A percentile compares a stretch with the other conserved stretches of the same genome.
Evolutionary conservation across 2,329 filamentous ascomycete genomes (phyloP).

Genomic region (Fusarium pseudograminearum): DNA sequence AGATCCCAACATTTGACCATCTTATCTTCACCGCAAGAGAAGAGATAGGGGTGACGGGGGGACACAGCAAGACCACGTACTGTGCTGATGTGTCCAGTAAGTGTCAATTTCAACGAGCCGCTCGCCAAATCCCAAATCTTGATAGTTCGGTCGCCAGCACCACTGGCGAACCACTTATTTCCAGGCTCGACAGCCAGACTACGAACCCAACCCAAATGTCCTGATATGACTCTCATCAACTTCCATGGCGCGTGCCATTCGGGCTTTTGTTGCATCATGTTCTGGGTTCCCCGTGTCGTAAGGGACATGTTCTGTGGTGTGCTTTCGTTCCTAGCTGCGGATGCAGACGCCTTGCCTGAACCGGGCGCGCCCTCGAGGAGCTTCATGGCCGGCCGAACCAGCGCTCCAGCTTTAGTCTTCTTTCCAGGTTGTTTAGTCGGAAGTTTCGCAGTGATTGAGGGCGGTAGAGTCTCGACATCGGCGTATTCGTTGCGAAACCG

Average conservation of each 20-base stretch:
- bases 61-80: slow-evolving; percentile 93
- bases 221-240: slow-evolving; percentile 96
- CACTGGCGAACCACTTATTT: slow-evolving; percentile 97
- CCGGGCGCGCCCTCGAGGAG: slow-evolving; percentile 54
- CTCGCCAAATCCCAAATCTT: slow-evolving; percentile 98
- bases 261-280: slow-evolving; percentile 70
- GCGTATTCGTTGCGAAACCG: slow-evolving; percentile 81
- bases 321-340: slow-evolving; percentile 28
- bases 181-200: slow-evolving; percentile 91
- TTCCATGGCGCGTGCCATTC: slow-evolving; percentile 99
- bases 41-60: slow-evolving; percentile 93
- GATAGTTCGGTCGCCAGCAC: slow-evolving; percentile 94
- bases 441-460: slow-evolving; percentile 82
- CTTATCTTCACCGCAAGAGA: slow-evolving; percentile 98
- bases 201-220: slow-evolving; percentile 95
- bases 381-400: slow-evolving; percentile 51
- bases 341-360: slow-evolving; percentile 52
- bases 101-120: slow-evolving; percentile 83
- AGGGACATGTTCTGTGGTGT: slow-evolving; percentile 51
- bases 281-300: slow-evolving; percentile 47
- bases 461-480: slow-evolving; percentile 80
- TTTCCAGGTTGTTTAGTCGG: slow-evolving; percentile 60
- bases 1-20: slow-evolving; percentile 99
- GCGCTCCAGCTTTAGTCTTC: slow-evolving; percentile 63
- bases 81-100: slow-evolving; percentile 95